phyloP scores from a whole-genome alignment of 805 yeast species.

The Suhomyces sp. region DNA sequence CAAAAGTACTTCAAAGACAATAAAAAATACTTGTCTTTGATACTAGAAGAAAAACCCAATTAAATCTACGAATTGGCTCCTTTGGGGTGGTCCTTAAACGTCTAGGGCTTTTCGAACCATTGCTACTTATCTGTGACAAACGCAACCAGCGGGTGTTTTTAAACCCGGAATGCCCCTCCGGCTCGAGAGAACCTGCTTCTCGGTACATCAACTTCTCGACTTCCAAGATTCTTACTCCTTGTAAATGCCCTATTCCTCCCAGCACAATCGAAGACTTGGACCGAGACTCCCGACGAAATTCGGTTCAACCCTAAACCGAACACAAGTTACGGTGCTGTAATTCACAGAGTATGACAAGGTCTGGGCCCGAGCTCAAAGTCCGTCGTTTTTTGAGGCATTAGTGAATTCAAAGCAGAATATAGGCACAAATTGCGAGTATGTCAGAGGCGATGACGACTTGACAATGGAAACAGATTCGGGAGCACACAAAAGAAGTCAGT shows the following conservation, averaged over 20 bases:
- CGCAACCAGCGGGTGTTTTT: slow-evolving; percentile 37
- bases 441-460: slow-evolving; percentile 9
- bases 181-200: background rate
- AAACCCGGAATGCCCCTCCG: slow-evolving; percentile 9
- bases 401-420: slow-evolving; percentile 19
- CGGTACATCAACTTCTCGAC: slow-evolving; percentile 14
- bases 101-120: slow-evolving; percentile 25
- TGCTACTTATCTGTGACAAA: slow-evolving; percentile 33
- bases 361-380: background rate
- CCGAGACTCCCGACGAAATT: slow-evolving; percentile 13
- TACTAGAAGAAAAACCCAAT: slow-evolving; percentile 23
- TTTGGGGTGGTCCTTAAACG: slow-evolving; percentile 36
- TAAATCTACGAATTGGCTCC: slow-evolving; percentile 37
- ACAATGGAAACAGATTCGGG: slow-evolving; percentile 1
- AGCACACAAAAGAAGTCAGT: slow-evolving; percentile 15
- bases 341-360: slow-evolving; percentile 11
- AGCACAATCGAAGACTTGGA: background rate
- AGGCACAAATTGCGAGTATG: slow-evolving; percentile 25
- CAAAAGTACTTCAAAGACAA: slow-evolving; percentile 29
- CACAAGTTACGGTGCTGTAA: slow-evolving; percentile 40
- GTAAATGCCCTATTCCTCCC: slow-evolving; percentile 20
- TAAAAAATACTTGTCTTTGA: slow-evolving; percentile 30
- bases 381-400: slow-evolving; percentile 24
- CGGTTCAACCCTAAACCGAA: slow-evolving; percentile 21
- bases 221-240: slow-evolving; percentile 29